These are phyloP conservation scores for Gentiana macrophylla DNA, from an alignment of 257 asterid genomes.

Conservation along the genomic window DNA sequence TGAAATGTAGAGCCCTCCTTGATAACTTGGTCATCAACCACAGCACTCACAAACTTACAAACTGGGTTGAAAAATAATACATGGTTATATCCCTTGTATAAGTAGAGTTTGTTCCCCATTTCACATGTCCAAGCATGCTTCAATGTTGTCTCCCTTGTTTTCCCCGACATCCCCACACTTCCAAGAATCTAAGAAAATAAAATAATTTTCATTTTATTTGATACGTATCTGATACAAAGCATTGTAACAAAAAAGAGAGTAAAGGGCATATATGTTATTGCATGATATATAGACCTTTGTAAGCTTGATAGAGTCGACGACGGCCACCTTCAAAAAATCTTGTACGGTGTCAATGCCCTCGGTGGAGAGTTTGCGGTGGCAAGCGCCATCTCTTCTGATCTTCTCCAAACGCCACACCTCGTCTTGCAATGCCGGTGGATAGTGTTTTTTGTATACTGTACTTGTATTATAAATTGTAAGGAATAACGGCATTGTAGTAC, in stretches of 20 bases:
- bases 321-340: conserved; percentile 46
- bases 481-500: too few species aligned
- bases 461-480: too few species aligned
- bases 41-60: conserved; percentile 40
- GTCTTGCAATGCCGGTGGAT: conserved; percentile 53
- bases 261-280: too few species aligned
- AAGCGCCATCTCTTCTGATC: conserved; percentile 61
- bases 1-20: conserved; percentile 14
- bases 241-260: too few species aligned
- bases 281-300: conserved; percentile 17
- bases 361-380: conserved; percentile 36
- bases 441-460: conserved; percentile 68
- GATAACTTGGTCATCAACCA: conserved; percentile 20
- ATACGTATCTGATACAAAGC: too few species aligned
- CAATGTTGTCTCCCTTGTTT: conserved; percentile 47
- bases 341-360: conserved; percentile 46
- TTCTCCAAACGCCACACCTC: conserved; percentile 75
- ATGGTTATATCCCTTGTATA: conserved; percentile 20
- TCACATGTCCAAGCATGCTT: conserved; percentile 56
- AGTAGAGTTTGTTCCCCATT: conserved; percentile 42
- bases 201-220: too few species aligned
- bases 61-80: conserved; percentile 31
- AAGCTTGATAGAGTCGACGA: conserved; percentile 30
- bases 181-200: conserved; percentile 38
- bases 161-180: conserved; percentile 52